Base-by-base conservation (phyloP, 2,329 filamentous ascomycete genomes). In the Tolypocladium inflatum region DNA sequence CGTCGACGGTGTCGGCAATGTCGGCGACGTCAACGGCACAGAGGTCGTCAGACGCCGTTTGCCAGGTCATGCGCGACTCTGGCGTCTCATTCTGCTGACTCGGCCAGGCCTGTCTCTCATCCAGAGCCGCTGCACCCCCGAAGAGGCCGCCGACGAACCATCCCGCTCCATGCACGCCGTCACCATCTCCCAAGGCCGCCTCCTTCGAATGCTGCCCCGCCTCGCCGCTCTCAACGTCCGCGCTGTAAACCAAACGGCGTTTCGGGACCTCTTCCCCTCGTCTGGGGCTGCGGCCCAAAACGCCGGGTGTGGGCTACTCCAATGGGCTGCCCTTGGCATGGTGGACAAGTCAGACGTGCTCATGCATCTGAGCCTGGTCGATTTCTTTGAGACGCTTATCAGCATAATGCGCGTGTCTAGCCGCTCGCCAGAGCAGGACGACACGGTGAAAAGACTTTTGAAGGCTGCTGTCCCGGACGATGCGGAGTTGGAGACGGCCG, bases 341-440 rank as follows among this genome's bases (percentile, higher is more conserved):
- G 73, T 82, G 33, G 78, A 80, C 59, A 73, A 65, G 57, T 65
- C 70, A 1, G 81, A 84, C 57, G 59, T 70, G 23, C 71, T 84
- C 26, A 79, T 83, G 76, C 74, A 78, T 50, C 67, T 79, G 8
- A 79, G 62, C 56, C 71, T 83, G 23, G 68, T 80, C n/a, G 78
- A 82, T 61, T 83, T 82, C 59, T 80, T 80, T 63, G 78, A 82
- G 68, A 69, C 72, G 9, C 70, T 83, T 23, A 68, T 83, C 35
- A 77, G 74, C 55, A 70, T 80, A 39, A 74, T 81, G 71, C 70
- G 78, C 17, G 67, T 78, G 5, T 71, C 75, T 0, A 70, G 68
- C 17, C 72, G 67, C 55, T 71, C 68, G 0, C 42, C 59, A 0
- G 68, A 71, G 55, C 73, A 73, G 58, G 70, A 77, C 23, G 67